Evolutionary conservation across 345 rosid species (phyloP).

Genomic region (Trapa incisa): DNA sequence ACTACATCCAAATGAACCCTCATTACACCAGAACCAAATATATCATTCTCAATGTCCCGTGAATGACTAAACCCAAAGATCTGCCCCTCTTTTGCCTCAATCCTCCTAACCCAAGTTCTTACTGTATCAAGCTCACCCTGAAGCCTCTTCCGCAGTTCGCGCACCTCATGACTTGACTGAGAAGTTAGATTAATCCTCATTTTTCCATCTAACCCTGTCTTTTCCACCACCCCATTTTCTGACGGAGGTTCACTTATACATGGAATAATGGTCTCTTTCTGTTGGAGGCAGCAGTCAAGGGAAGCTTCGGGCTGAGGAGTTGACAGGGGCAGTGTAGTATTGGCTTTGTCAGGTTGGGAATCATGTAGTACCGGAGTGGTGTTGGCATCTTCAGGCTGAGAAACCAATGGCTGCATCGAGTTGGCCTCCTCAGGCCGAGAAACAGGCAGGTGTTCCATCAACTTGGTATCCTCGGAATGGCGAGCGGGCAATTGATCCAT

Average conservation of each 20-base stretch:
- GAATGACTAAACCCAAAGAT: constrained; percentile 31
- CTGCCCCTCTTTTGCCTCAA: constrained; percentile 63
- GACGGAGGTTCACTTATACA: constrained; percentile 14
- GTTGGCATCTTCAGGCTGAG: not conserved
- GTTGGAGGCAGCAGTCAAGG: constrained; percentile 28
- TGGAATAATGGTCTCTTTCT: constrained; percentile 11
- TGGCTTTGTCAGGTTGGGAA: not conserved
- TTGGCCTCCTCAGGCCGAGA: not conserved
- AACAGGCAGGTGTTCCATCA: not conserved
- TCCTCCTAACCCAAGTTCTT: constrained; percentile 64
- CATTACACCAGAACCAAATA: constrained; percentile 37
- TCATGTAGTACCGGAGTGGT: not conserved
- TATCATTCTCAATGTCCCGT: constrained; percentile 21
- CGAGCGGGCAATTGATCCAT: not conserved
- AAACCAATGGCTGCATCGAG: not conserved
- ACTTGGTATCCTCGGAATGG: constrained; percentile 1
- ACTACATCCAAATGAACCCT: constrained; percentile 54
- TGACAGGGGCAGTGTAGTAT: constrained; percentile 9
- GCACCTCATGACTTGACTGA: constrained; percentile 45
- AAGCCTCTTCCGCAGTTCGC: constrained; percentile 58
- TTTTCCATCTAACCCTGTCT: constrained; percentile 27
- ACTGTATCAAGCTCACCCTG: constrained; percentile 62
- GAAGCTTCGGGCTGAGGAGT: constrained; percentile 13
- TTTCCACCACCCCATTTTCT: constrained; percentile 33
- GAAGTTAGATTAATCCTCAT: constrained; percentile 47